These are phyloP conservation scores for Monosporascus sp. DNA, from an alignment of 2,329 filamentous ascomycete species.

Conservation along the genomic window DNA sequence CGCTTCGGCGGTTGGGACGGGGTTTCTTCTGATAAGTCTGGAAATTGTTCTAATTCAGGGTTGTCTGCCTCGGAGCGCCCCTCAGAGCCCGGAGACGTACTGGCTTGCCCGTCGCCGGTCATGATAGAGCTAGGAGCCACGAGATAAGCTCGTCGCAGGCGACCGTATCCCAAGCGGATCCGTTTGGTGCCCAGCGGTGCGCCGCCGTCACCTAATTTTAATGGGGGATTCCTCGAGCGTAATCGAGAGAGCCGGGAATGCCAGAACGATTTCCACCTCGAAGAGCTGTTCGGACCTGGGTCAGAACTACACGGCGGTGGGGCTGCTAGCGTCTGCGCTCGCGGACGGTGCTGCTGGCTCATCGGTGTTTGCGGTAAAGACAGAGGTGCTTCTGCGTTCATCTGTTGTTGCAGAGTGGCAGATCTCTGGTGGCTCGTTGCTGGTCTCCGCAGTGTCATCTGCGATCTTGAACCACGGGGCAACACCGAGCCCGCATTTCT, in stretches of 20 bases:
- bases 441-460: constrained; percentile 64
- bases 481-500: constrained; percentile 36
- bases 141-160: constrained; percentile 31
- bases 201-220: constrained; percentile 23
- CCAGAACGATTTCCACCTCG: constrained; percentile 53
- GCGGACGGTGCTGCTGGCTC: constrained; percentile 26
- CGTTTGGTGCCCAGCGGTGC: constrained; percentile 19
- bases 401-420: constrained; percentile 57
- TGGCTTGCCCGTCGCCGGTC: constrained; percentile 11
- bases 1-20: constrained; percentile 42
- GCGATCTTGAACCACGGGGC: constrained; percentile 50
- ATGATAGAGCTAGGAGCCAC: constrained; percentile 26
- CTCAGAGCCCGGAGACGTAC: constrained; percentile 7
- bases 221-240: constrained; percentile 14
- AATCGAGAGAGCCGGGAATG: constrained; percentile 35
- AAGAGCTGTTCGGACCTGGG: constrained; percentile 8
- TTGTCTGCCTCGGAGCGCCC: constrained; percentile 15
- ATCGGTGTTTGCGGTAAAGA: constrained; percentile 26
- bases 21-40: constrained; percentile 30
- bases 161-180: constrained; percentile 27
- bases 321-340: constrained; percentile 22
- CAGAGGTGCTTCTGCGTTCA: constrained; percentile 19
- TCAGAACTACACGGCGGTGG: constrained; percentile 9
- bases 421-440: constrained; percentile 77
- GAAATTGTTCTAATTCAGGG: constrained; percentile 20